Percentiles rank a stretch among this genome's conserved stretches.
These are phyloP conservation scores for Graphilbum ipis-grandicollis DNA, from an alignment of 2,329 filamentous ascomycete species.

Conservation along the genomic window DNA sequence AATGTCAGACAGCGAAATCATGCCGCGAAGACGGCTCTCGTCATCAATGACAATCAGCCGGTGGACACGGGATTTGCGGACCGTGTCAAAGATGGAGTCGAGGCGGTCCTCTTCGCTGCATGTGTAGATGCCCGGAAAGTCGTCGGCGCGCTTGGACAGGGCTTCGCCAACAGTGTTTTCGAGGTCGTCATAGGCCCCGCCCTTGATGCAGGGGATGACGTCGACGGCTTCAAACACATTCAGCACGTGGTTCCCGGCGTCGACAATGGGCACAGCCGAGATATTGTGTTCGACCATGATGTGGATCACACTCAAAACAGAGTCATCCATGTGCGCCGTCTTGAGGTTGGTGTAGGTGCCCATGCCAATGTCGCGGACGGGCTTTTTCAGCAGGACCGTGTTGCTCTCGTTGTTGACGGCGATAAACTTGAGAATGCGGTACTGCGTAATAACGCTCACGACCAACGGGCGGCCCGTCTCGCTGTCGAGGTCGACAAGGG, in stretches of 20 bases:
- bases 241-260: constrained; percentile 57
- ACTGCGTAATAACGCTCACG: constrained; percentile 93
- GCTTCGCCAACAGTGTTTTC: constrained; percentile 77
- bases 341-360: constrained; percentile 71
- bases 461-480: constrained; percentile 87
- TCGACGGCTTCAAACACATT: constrained; percentile 98
- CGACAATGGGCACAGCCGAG: constrained; percentile 84
- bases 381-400: constrained; percentile 76
- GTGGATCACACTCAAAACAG: constrained; percentile 88
- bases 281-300: constrained; percentile 86
- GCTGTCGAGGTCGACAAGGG: constrained; percentile 82
- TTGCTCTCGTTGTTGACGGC: constrained; percentile 79
- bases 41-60: constrained; percentile 87
- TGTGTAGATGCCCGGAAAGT: constrained; percentile 93
- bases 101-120: constrained; percentile 83
- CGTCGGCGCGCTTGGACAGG: constrained; percentile 68
- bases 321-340: constrained; percentile 74
- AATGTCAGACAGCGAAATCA: constrained; percentile 91
- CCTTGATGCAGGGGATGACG: constrained; percentile 90
- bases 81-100: constrained; percentile 91
- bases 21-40: constrained; percentile 65
- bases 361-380: constrained; percentile 65
- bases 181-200: constrained; percentile 80
- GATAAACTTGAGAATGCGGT: constrained; percentile 96
- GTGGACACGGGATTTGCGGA: constrained; percentile 88